phyloP scores from a whole-genome alignment of 202 grass and related monocot genomes.

The Eragrostis tef region DNA sequence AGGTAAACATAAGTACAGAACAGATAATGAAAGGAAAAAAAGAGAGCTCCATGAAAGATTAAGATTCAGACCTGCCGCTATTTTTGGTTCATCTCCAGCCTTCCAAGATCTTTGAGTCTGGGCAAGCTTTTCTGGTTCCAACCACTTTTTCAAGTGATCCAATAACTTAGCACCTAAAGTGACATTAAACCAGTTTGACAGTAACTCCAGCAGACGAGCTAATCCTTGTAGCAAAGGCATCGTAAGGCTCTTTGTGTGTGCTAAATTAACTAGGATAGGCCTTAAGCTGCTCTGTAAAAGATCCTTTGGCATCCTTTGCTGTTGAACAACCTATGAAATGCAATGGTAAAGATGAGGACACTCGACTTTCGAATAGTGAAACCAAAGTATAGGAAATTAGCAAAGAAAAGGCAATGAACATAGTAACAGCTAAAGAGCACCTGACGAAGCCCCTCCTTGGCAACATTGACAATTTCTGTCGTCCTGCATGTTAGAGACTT shows the following conservation, averaged over 20 bases:
- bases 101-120: constrained; percentile 95
- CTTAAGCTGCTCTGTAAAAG: constrained; percentile 93
- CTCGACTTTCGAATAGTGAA: constrained; percentile 9
- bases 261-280: constrained; percentile 97
- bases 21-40: not conserved
- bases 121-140: constrained; percentile 96
- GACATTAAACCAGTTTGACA: constrained; percentile 97
- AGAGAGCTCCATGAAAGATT: not conserved
- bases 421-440: constrained; percentile 43
- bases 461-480: constrained; percentile 92
- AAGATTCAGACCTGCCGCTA: constrained; percentile 91
- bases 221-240: constrained; percentile 96
- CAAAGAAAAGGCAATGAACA: not conserved
- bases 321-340: constrained; percentile 83
- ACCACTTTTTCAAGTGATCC: constrained; percentile 98
- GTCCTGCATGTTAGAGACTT: constrained; percentile 96
- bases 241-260: constrained; percentile 89
- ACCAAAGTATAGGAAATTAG: not conserved
- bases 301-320: constrained; percentile 99
- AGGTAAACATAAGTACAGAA: not conserved
- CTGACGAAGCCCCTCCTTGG: constrained; percentile 98
- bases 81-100: constrained; percentile 92
- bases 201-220: constrained; percentile 88
- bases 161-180: constrained; percentile 92
- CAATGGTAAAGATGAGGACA: constrained; percentile 39